Base-by-base conservation (phyloP, 352 stramenopile genomes). In the Phytopythium chamaehyphon region DNA sequence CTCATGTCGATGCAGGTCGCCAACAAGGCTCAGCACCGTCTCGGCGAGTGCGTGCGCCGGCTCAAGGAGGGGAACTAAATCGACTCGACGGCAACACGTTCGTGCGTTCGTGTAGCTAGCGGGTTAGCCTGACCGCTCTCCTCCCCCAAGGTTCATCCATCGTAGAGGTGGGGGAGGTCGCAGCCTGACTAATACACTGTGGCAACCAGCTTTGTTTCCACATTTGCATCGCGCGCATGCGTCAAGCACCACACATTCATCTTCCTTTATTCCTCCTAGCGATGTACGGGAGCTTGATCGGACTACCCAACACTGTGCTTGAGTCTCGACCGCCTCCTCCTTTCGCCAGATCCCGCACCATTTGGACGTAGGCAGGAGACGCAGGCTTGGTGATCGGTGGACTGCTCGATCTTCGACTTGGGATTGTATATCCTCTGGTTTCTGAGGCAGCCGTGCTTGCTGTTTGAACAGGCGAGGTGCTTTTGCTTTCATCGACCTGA, bases 11-110 rank as follows among this genome's bases (percentile, higher is more conserved):
- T 43, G 15, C 55, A 93, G 83, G 86, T 88, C 59, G 83, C 83
- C 22, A 93, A 93, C 73, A 92, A 96, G 67, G 78, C 78, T 12
- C 85, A 96, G 72, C 86, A 94, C 59, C 83, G 86, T 74, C 82
- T 96, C 24, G 84, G 86, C 53, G 82, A 93, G 53, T 90, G 87
- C 55, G 86, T 96, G 60, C 84, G 86, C 55, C 82, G 86, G 58
- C 64, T 94, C 22, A 96, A 96, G 66, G 71, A 92, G 56, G 79
- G 65, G 49, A 85, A 86, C 40, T 88, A 81, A 76, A 47, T 33
- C 28, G 28, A 33, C 28, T 9, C 28, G 28, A 33, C 28, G 9
- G 9, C 28, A 33, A 33, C 28, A 9, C 28, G 5, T 33, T 5
- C 28, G 28, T 33, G 28, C 28, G 45, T 39, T 40, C 18, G 15